Conservation (phyloP, 768 basidiomycete species). For the Crassisporium funariophilum region DNA sequence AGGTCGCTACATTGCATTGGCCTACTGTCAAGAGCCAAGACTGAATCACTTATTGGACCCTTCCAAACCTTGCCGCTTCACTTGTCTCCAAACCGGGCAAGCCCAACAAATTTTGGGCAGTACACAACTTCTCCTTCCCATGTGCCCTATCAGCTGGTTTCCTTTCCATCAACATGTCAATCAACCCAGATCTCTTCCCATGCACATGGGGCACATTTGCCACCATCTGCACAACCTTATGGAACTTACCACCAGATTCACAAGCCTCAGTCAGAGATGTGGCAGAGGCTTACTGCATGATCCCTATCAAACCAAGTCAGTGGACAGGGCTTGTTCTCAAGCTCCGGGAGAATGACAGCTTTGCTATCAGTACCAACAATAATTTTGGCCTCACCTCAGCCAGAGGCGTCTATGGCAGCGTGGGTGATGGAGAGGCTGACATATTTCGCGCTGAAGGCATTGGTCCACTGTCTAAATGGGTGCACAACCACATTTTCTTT, state of each 20-base stretch:
- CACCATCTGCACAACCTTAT: conserved; percentile 28
- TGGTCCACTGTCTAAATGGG: conserved; percentile 33
- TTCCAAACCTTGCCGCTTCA: conserved; percentile 42
- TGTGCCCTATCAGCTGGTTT: conserved; percentile 5
- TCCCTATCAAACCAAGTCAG: conserved; percentile 31
- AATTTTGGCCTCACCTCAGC: conserved; percentile 25
- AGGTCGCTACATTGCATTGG: conserved; percentile 29
- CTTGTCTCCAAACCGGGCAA: conserved; percentile 38
- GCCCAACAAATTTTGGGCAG: conserved; percentile 29
- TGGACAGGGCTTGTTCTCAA: conserved; percentile 37
- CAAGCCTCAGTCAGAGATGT: conserved; percentile 41
- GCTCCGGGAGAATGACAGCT: conserved; percentile 13
- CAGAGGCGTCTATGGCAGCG: conserved; percentile 24
- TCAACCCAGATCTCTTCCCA: conserved; percentile 34
- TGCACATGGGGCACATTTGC: conserved; percentile 48
- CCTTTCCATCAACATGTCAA: conserved; percentile 34
- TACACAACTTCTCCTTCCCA: conserved; percentile 43
- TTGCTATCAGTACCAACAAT: conserved; percentile 25
- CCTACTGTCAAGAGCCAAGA: conserved; percentile 22
- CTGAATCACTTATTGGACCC: conserved; percentile 33
- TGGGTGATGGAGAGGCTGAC: conserved; percentile 23
- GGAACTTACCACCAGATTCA: conserved; percentile 35
- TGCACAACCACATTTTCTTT: conserved; percentile 35
- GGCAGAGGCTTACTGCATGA: conserved; percentile 38
- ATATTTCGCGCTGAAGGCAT: conserved; percentile 27